Evolutionary conservation across 2,329 filamentous ascomycete genomes (phyloP), one percentile per base, ranked within the genome.

Genomic region (Diaporthe longicolla): DNA sequence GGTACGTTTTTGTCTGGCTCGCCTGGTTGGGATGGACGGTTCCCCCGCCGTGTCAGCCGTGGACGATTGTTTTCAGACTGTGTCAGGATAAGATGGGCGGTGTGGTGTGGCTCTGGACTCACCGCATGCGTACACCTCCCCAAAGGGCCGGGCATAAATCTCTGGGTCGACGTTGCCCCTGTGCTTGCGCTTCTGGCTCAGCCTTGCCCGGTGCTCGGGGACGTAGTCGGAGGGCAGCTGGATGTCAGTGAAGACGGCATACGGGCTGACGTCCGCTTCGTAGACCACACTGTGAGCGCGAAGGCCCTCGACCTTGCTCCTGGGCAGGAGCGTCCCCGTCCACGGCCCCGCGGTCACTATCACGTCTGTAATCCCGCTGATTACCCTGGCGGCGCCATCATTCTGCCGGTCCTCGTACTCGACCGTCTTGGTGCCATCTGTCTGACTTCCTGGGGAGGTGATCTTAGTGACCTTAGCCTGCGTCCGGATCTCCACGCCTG

Each of bases 71-170:
- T 37, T 29, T n/a, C 4, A 26, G 52, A 9, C 4, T 10, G 48
- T 4, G 6, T 15, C 10, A 24, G n/a, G 10, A 26, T 7, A 10
- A 52, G 11, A n/a, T n/a, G 21, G 45, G 21, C 10, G n/a, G 48
- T 29, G 15, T 68, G 74, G 13, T 1, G 10, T 19, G 69, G 21
- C 13, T 24, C 37, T 13, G 0, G 24, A 80, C 85, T 72, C 79
- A 89, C 95, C 97, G 81, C 97, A 99, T 0, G 95, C 95, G 82
- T 99, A 99, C 15, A 98, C 93, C 81, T 98, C 95, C 72, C 93
- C 90, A 81, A 95, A 93, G 0, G 95, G 95, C 5, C 97, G 89
- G 0, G 97, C 94, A 81, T 99, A 99, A 76, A 98, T 97, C 82
- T 99, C 97, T 0, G 97, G 97, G 35, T 94, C 92, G 17, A 95